Evolutionary conservation across 805 yeast species (phyloP), one percentile per base, ranked within the genome.

Genomic region (Candida coleopterorum): DNA sequence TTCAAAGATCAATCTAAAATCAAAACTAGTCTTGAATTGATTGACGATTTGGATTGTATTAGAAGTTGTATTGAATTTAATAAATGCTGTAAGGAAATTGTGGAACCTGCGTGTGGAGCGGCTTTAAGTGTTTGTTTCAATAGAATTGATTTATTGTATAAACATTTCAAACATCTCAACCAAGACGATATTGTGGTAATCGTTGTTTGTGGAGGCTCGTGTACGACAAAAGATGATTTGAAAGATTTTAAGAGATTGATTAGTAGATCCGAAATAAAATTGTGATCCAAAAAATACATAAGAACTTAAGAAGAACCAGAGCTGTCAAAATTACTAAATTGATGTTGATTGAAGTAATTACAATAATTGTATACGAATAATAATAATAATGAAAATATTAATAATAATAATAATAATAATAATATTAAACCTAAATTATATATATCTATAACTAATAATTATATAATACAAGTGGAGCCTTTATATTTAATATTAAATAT

Each of bases 31-130:
- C 43, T 60, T 15, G 60, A 50, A 22, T 41, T 52, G 20, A 52
- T 62, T 14, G 61, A 70, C 18, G 89, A 82, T 47, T 41, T 59
- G 3, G 78, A 79, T 26, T 80, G 85, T 0, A 67, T 80, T 0
- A 54, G 55, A 11, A 75, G 81, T 0, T 68, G 80, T 34, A 48
- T 76, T 18, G 60, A 55, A 29, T 77, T 70, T 46, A 73, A 77
- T 6, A 50, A 63, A 3, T 77, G 75, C 39, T 75, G 65, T 43
- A 72, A 73, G 38, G 59, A 63, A 31, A 56, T 76, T 17, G 74
- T 79, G 0, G 87, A 81, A 52, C 86, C 86, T 0, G 87, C 87
- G 1, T 81, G 87, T 54, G 86, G 86, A 3, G 84, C 84, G 2
- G 75, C 85, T 0, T 52, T 81, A 20, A 70, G 80, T 16, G 64